phyloP scores from a whole-genome alignment of 192 early-diverging fungal species.

The Gigaspora rosea region DNA sequence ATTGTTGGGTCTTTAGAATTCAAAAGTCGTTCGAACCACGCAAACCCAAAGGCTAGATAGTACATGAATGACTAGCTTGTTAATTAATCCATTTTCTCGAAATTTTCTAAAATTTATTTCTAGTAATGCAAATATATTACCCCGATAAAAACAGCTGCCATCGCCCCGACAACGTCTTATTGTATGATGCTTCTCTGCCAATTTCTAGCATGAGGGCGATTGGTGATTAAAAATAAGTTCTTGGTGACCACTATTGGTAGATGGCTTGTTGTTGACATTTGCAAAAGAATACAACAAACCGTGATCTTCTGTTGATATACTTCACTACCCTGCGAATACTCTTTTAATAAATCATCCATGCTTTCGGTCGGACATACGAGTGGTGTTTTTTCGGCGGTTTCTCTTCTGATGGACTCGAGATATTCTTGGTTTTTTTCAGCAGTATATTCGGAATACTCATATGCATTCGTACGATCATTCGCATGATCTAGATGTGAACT shows the following conservation, averaged over 20 bases:
- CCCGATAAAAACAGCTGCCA: slow-evolving; percentile 68
- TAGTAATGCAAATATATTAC: slow-evolving; percentile 34
- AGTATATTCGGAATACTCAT: not conserved
- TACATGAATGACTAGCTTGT: not conserved
- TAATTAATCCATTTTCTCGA: not conserved
- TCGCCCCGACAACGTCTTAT: slow-evolving; percentile 62
- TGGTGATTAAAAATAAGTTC: not conserved
- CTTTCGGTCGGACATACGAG: slow-evolving; percentile 53
- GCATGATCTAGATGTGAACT: too few relatives aligned
- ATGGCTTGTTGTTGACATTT: slow-evolving; percentile 7
- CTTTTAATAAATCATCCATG: slow-evolving; percentile 48
- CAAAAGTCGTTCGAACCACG: slow-evolving; percentile 60
- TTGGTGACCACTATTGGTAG: not conserved
- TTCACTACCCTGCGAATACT: slow-evolving; percentile 53
- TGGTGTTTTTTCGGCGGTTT: slow-evolving; percentile 58
- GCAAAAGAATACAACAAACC: slow-evolving; percentile 36
- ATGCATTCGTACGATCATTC: too few relatives aligned
- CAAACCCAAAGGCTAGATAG: slow-evolving; percentile 57
- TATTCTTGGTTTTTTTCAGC: slow-evolving; percentile 44
- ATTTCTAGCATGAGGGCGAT: slow-evolving; percentile 40
- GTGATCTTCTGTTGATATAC: slow-evolving; percentile 54
- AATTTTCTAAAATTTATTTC: not conserved
- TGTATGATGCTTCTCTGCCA: slow-evolving; percentile 44
- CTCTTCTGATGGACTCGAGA: slow-evolving; percentile 57
- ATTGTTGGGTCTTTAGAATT: slow-evolving; percentile 35